These are phyloP conservation scores for Nymphaea thermarum DNA, from an alignment of 164 flowering plant species.

Conservation along the genomic window DNA sequence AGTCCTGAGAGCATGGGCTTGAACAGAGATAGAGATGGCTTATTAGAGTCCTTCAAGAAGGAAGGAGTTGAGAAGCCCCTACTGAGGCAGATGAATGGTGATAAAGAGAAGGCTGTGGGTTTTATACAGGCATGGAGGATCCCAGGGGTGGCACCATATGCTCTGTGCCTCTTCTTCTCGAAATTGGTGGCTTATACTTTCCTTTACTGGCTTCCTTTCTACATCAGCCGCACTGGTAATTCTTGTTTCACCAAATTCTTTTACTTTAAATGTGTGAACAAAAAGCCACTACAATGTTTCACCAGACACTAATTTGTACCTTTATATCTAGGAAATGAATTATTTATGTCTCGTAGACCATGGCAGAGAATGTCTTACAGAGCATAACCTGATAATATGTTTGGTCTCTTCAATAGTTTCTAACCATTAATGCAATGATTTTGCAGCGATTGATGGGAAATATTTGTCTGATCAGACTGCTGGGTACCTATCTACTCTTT, in stretches of 20 bases:
- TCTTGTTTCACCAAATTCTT: neutral
- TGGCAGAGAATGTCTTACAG: too few relatives aligned
- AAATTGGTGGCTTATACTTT: conserved; percentile 94
- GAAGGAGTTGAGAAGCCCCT: conserved; percentile 34
- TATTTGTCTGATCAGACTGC: conserved; percentile 48
- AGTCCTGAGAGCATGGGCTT: conserved; percentile 60
- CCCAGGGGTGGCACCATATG: conserved; percentile 91
- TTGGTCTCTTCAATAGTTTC: neutral
- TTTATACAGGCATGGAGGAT: conserved; percentile 90
- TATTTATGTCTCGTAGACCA: too few relatives aligned
- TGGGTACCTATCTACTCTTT: conserved; percentile 63
- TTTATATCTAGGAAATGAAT: too few relatives aligned
- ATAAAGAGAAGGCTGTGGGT: conserved; percentile 45
- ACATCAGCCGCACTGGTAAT: conserved; percentile 81
- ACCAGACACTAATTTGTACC: too few relatives aligned
- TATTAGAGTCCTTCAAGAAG: conserved; percentile 24
- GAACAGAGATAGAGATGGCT: conserved; percentile 23
- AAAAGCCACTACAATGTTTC: neutral
- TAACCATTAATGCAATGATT: too few relatives aligned
- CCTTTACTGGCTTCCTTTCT: conserved; percentile 97
- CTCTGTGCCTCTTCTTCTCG: conserved; percentile 88
- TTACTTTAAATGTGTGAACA: neutral
- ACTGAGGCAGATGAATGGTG: conserved; percentile 13
- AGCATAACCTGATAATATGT: too few relatives aligned
- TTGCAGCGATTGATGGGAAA: conserved; percentile 57